Evolutionary conservation across 768 basidiomycete genomes (phyloP), one percentile per base, ranked within the genome.

Genomic region (Botryobasidium botryosum): DNA sequence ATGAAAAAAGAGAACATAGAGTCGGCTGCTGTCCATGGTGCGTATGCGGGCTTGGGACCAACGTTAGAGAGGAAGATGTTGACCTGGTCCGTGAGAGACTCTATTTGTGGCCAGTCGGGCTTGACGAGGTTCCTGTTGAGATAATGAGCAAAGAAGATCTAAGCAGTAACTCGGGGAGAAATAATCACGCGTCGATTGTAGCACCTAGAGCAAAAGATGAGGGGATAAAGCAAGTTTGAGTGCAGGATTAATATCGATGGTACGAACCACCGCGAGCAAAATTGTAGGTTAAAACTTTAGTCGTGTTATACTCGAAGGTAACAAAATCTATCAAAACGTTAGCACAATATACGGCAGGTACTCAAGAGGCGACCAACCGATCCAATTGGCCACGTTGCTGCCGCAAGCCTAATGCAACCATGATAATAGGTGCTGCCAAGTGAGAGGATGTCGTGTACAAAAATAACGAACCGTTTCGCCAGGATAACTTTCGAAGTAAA

Each of bases 1-100:
- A 81, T 77, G 67, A 68, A 80, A n/a, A 79, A 58, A 0, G 71
- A 71, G 58, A 80, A 79, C 37, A 80, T 52, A 44, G 75, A 55
- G 52, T 78, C 71, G 3, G 54, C 51, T 43, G 68, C 67, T 20
- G 67, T 66, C 79, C 78, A 80, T 0, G 69, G 67, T 1, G 71
- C 67, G 2, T 57, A 60, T 6, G 63, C 56, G 1, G 75, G 75
- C 54, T 71, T 72, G 28, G 52, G 1, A 64, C 70, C 49, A 26
- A 64, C 67, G 6, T 63, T 59, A 15, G 48, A 52, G 41, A 77
- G 59, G 58, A 77, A 79, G 46, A 74, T 56, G 46, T 70, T 69
- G 15, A 79, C 73, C 52, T 81, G 77, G 47, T 79, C 73, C 0
- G 65, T 68, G 41, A 77, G 56, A 7, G 67, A 72, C 38, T 42